These are phyloP conservation scores for Aureobasidium zeae DNA, from an alignment of 2,329 filamentous ascomycete genomes.

Conservation along the genomic window DNA sequence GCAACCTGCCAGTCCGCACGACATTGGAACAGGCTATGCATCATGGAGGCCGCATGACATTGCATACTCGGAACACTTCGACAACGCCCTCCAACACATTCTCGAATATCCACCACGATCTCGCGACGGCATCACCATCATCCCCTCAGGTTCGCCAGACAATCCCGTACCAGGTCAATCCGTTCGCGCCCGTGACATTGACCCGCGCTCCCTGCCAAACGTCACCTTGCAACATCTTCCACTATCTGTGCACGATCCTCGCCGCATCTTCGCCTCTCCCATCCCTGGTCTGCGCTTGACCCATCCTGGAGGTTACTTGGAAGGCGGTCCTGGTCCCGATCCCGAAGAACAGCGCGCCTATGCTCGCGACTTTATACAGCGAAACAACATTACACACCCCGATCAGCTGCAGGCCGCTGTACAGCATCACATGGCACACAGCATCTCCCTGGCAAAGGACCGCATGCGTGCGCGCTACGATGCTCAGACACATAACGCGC, in stretches of 20 bases:
- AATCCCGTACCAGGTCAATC: conserved; percentile 22
- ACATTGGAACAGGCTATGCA: conserved; percentile 21
- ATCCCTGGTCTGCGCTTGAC: conserved; percentile 39
- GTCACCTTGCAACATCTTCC: conserved; percentile 31
- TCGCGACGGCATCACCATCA: conserved; percentile 23
- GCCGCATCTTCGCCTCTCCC: conserved; percentile 34
- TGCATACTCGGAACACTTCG: conserved; percentile 36
- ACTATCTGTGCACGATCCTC: conserved; percentile 34
- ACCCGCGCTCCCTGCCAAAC: conserved; percentile 22
- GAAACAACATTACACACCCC: conserved; percentile 29
- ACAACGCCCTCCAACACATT: conserved; percentile 35
- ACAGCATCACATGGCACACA: conserved; percentile 24
- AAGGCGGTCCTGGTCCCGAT: conserved; percentile 38
- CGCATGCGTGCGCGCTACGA: conserved; percentile 29
- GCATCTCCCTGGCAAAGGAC: conserved; percentile 26
- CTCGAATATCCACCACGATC: conserved; percentile 29
- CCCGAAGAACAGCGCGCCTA: conserved; percentile 30
- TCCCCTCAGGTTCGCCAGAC: conserved; percentile 23
- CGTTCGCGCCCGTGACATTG: conserved; percentile 23
- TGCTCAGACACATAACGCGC: conserved; percentile 34
- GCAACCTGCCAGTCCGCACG: conserved; percentile 1
- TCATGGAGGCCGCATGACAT: conserved; percentile 37
- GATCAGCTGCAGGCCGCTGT: conserved; percentile 30
- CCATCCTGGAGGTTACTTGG: conserved; percentile 38
- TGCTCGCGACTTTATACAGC: conserved; percentile 32